Evolutionary conservation across 2,329 filamentous ascomycete species (phyloP).

Genomic region (Grosmannia serpens): DNA sequence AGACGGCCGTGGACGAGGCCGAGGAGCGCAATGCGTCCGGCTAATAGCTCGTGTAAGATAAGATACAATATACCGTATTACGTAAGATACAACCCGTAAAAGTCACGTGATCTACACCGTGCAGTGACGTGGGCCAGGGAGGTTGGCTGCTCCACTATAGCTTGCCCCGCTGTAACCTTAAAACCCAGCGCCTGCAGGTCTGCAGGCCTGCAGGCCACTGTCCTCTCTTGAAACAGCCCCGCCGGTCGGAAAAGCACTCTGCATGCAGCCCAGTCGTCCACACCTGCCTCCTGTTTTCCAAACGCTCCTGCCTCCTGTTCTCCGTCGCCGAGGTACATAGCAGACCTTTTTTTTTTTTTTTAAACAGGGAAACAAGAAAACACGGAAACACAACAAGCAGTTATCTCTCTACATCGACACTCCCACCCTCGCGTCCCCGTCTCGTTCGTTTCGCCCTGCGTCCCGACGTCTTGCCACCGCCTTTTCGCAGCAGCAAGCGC

Average conservation of each 20-base stretch:
- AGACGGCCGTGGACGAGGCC: slow-evolving; percentile 40
- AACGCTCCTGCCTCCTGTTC: neutral
- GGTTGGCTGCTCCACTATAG: slow-evolving; percentile 1
- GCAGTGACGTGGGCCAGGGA: neutral
- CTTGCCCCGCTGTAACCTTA: slow-evolving; percentile 3
- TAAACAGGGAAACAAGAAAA: too few relatives aligned
- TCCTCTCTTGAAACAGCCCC: slow-evolving; percentile 10
- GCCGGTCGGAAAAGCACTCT: neutral
- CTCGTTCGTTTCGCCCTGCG: neutral
- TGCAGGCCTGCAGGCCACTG: neutral
- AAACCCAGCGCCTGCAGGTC: neutral
- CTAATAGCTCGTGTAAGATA: slow-evolving; percentile 5
- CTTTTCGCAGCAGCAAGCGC: neutral
- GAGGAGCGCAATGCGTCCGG: slow-evolving; percentile 32
- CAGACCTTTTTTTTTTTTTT: neutral
- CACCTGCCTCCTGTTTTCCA: neutral
- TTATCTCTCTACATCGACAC: too few relatives aligned
- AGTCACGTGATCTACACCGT: neutral
- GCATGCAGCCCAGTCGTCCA: neutral
- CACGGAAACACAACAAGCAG: too few relatives aligned
- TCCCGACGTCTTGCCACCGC: neutral
- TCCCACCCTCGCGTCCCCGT: neutral
- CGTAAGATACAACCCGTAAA: too few relatives aligned
- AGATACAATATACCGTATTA: too few relatives aligned
- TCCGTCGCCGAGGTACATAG: neutral